Evolutionary conservation across 2,329 filamentous ascomycete species (phyloP).

Genomic region (Claviceps humidiphila): DNA sequence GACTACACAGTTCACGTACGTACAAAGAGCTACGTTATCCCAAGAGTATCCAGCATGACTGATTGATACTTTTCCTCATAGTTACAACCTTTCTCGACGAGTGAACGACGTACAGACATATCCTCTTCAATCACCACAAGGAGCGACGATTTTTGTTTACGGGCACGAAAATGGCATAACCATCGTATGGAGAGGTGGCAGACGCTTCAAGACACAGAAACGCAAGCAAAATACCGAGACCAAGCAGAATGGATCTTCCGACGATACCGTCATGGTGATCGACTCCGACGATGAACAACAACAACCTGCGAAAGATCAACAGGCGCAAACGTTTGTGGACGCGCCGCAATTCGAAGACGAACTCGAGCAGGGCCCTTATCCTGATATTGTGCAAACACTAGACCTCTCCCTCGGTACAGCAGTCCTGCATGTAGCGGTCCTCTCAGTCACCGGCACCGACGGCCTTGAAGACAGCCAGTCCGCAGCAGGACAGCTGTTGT

Average conservation of each 20-base stretch:
- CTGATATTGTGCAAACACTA: conserved; percentile 44
- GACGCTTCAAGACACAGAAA: conserved; percentile 37
- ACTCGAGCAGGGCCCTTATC: conserved; percentile 34
- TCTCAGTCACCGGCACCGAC: conserved; percentile 32
- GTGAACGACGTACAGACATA: conserved; percentile 48
- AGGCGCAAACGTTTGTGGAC: conserved; percentile 29
- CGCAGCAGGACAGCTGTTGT: conserved; percentile 34
- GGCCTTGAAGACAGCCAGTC: conserved; percentile 33
- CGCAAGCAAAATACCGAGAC: conserved; percentile 20
- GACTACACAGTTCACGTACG: conserved; percentile 36
- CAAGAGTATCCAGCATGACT: background rate
- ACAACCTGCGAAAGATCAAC: conserved; percentile 20
- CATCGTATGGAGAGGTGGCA: conserved; percentile 49
- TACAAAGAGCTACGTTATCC: background rate
- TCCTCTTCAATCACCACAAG: conserved; percentile 48
- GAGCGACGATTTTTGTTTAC: conserved; percentile 49
- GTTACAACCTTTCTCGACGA: conserved; percentile 45
- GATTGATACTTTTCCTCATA: conserved; percentile 14
- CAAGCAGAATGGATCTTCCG: conserved; percentile 38
- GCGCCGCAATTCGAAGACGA: conserved; percentile 45
- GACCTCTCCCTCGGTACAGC: conserved; percentile 46
- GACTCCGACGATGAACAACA: conserved; percentile 49
- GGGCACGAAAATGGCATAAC: conserved; percentile 51
- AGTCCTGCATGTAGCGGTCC: conserved; percentile 41
- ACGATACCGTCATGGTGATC: conserved; percentile 47